Evolutionary conservation across 1,139 yeast genomes (phyloP).

Genomic region (Candida tropicalis): DNA sequence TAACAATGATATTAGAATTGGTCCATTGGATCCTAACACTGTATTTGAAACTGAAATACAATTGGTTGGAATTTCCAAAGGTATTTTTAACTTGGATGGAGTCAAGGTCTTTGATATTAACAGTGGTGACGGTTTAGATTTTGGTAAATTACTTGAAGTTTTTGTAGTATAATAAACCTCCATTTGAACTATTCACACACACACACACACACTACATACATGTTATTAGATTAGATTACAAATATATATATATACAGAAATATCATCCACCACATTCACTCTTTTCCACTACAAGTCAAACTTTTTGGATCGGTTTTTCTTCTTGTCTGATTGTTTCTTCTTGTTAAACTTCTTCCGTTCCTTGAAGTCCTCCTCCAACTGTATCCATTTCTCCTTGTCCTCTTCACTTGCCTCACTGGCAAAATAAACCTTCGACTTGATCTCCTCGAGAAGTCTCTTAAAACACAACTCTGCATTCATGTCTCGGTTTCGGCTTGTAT

Average conservation of each 20-base stretch:
- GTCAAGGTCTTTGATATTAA: slow-evolving; percentile 62
- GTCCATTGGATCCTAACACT: slow-evolving; percentile 62
- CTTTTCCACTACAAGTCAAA: slow-evolving; percentile 32
- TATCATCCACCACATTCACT: too few relatives aligned
- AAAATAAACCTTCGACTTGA: slow-evolving; percentile 50
- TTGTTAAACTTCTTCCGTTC: slow-evolving; percentile 55
- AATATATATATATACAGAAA: too few relatives aligned
- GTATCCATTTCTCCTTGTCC: slow-evolving; percentile 58
- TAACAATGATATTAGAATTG: slow-evolving; percentile 65
- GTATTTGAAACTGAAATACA: slow-evolving; percentile 66
- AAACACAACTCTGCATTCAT: slow-evolving; percentile 63
- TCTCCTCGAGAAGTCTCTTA: slow-evolving; percentile 55
- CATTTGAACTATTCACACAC: too few relatives aligned
- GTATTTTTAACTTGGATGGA: slow-evolving; percentile 67
- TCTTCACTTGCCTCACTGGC: slow-evolving; percentile 53
- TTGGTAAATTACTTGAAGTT: slow-evolving; percentile 72
- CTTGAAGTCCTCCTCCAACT: slow-evolving; percentile 45
- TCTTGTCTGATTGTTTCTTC: slow-evolving; percentile 56
- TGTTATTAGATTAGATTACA: too few relatives aligned
- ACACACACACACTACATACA: not conserved
- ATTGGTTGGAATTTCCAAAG: slow-evolving; percentile 64
- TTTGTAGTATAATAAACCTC: slow-evolving; percentile 51
- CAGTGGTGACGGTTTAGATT: slow-evolving; percentile 72
- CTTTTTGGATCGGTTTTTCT: slow-evolving; percentile 47
- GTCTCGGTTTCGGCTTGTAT: slow-evolving; percentile 59